Evolutionary conservation across 768 basidiomycete species (phyloP).

Genomic region (Phylloporus sp.): DNA sequence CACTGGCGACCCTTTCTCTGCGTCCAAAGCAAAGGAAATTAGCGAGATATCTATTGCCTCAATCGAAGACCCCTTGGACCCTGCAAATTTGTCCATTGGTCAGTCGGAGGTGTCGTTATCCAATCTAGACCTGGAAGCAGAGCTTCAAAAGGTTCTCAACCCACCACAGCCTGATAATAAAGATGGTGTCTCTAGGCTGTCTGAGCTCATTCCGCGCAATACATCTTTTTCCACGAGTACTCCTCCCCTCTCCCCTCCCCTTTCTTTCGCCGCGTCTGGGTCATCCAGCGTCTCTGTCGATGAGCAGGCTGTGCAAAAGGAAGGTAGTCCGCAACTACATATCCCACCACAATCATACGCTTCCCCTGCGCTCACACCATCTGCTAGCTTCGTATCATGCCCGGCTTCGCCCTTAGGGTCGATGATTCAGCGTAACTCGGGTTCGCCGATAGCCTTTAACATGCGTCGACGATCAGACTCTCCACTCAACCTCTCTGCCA

Average conservation of each 20-base stretch:
- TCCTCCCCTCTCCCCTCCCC: constrained; percentile 22
- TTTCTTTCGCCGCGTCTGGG: constrained; percentile 16
- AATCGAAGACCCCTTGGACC: constrained; percentile 27
- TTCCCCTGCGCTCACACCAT: neutral
- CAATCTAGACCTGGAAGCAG: constrained; percentile 31
- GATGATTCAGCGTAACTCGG: constrained; percentile 12
- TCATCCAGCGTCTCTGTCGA: constrained; percentile 16
- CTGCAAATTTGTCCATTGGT: constrained; percentile 33
- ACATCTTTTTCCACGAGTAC: constrained; percentile 26
- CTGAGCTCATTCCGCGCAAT: constrained; percentile 23
- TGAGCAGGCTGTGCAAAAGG: constrained; percentile 8
- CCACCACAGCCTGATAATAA: constrained; percentile 9
- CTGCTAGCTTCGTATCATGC: neutral
- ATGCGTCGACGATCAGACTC: constrained; percentile 24
- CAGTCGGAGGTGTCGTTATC: constrained; percentile 36
- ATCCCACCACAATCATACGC: constrained; percentile 3
- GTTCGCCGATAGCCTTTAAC: constrained; percentile 18
- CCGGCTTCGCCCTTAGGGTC: constrained; percentile 11
- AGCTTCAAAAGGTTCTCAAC: constrained; percentile 22
- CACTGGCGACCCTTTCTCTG: constrained; percentile 20
- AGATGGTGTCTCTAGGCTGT: constrained; percentile 19
- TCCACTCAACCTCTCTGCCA: constrained; percentile 13
- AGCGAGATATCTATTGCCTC: constrained; percentile 28
- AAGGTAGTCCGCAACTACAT: neutral
- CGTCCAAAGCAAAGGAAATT: constrained; percentile 20